These are phyloP conservation scores for Cymodocea nodosa DNA, from an alignment of 116 monocot species.

Conservation along the genomic window DNA sequence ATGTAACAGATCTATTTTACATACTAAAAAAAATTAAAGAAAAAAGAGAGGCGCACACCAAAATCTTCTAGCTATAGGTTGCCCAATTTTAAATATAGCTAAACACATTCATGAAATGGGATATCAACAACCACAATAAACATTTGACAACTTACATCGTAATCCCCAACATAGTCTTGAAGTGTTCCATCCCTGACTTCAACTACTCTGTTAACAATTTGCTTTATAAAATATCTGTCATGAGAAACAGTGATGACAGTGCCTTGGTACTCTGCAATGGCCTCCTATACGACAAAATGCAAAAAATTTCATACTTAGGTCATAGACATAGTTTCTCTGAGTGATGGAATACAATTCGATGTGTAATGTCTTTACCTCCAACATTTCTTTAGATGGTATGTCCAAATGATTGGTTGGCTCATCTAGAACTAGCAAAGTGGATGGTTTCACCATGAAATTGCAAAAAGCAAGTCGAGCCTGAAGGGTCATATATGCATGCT, in stretches of 20 bases:
- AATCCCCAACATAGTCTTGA: slow-evolving; percentile 91
- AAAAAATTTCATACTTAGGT: background rate
- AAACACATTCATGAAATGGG: background rate
- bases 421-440: slow-evolving; percentile 92
- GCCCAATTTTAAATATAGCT: too few species aligned
- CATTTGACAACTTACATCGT: slow-evolving; percentile 48
- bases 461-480: slow-evolving; percentile 98
- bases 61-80: background rate
- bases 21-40: too few species aligned
- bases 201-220: slow-evolving; percentile 90
- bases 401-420: slow-evolving; percentile 99
- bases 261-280: slow-evolving; percentile 79
- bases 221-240: slow-evolving; percentile 91
- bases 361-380: slow-evolving; percentile 44
- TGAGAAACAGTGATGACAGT: slow-evolving; percentile 94
- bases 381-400: slow-evolving; percentile 98
- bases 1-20: too few species aligned
- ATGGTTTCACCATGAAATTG: slow-evolving; percentile 98
- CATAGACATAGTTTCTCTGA: background rate
- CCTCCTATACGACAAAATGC: slow-evolving; percentile 41
- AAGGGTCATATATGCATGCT: background rate
- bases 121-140: background rate
- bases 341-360: too few species aligned
- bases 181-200: slow-evolving; percentile 67
- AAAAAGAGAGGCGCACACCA: too few species aligned